Percentiles rank a stretch among this genome's conserved stretches.
Evolutionary conservation across 1,284 basidiomycete species (phyloP).

Genomic region (Austroboletus sp.): DNA sequence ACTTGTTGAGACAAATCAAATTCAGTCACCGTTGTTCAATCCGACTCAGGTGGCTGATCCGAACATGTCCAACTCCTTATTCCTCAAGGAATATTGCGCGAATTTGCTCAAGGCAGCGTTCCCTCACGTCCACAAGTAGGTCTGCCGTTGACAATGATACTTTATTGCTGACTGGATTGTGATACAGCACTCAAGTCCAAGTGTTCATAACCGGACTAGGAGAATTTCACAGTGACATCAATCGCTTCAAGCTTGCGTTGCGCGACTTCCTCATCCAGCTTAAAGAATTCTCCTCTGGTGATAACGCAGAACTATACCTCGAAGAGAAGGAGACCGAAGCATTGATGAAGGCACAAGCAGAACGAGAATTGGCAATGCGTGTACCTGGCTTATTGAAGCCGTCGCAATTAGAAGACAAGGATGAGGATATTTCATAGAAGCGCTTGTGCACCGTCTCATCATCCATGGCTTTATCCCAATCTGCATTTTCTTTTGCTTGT

Average conservation of each 20-base stretch:
- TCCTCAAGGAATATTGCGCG: conserved; percentile 83
- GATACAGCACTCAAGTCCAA: conserved; percentile 60
- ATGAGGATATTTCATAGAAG: conserved; percentile 67
- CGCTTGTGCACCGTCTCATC: conserved; percentile 1
- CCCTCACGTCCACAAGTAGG: conserved; percentile 81
- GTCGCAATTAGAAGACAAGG: conserved; percentile 85
- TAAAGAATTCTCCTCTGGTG: conserved; percentile 78
- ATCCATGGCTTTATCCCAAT: not conserved
- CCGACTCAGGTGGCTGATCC: conserved; percentile 68
- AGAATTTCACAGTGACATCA: conserved; percentile 84
- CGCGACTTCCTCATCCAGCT: conserved; percentile 88
- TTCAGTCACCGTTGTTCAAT: conserved; percentile 85
- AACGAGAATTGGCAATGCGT: conserved; percentile 83
- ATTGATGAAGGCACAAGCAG: conserved; percentile 60
- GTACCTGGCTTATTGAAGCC: conserved; percentile 99
- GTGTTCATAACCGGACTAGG: conserved; percentile 77
- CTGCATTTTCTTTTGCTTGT: conserved; percentile 12
- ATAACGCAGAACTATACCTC: conserved; percentile 80
- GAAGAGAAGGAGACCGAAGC: conserved; percentile 93
- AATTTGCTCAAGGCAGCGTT: conserved; percentile 84
- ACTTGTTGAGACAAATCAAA: conserved; percentile 78
- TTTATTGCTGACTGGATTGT: conserved; percentile 11
- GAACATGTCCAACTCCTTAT: conserved; percentile 74
- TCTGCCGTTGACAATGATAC: conserved; percentile 13
- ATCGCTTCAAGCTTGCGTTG: conserved; percentile 90